Evolutionary conservation across 2,329 filamentous ascomycete species (phyloP).

Genomic region (Trichoderma aggressivum): DNA sequence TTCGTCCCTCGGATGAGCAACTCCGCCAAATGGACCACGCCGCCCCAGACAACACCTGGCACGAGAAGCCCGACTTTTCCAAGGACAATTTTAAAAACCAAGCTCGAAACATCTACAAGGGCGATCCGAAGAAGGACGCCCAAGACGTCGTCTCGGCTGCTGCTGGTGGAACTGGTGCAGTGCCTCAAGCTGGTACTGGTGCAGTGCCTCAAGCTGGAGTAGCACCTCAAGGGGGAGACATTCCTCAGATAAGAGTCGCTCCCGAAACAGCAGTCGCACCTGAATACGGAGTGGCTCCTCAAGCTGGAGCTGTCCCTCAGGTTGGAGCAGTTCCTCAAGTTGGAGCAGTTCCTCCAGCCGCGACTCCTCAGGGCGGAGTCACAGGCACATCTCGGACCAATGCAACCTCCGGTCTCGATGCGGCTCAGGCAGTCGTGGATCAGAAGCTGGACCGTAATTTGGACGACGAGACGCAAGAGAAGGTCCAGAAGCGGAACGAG

Average conservation of each 20-base stretch:
- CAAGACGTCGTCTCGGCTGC: slow-evolving; percentile 58
- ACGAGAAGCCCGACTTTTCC: slow-evolving; percentile 76
- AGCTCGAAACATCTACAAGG: slow-evolving; percentile 59
- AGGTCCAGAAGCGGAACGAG: slow-evolving; percentile 41
- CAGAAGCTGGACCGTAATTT: slow-evolving; percentile 60
- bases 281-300: slow-evolving; percentile 36
- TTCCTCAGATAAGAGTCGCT: not conserved
- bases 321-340: not conserved
- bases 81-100: slow-evolving; percentile 67
- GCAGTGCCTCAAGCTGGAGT: not conserved
- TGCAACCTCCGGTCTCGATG: slow-evolving; percentile 32
- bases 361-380: not conserved
- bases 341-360: slow-evolving; percentile 37
- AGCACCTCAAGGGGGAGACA: slow-evolving; percentile 19
- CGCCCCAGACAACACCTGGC: slow-evolving; percentile 90
- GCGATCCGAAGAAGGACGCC: slow-evolving; percentile 54
- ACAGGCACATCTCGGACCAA: slow-evolving; percentile 31
- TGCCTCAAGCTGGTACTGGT: slow-evolving; percentile 39
- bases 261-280: not conserved
- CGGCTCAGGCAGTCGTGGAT: slow-evolving; percentile 46
- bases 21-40: slow-evolving; percentile 76
- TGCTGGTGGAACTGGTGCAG: slow-evolving; percentile 44
- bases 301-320: slow-evolving; percentile 28
- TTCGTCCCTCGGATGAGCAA: slow-evolving; percentile 75
- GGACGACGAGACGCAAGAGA: slow-evolving; percentile 60